Base-by-base conservation (phyloP, 495 filamentous ascomycete genomes). In the Aspergillus biplanus region DNA sequence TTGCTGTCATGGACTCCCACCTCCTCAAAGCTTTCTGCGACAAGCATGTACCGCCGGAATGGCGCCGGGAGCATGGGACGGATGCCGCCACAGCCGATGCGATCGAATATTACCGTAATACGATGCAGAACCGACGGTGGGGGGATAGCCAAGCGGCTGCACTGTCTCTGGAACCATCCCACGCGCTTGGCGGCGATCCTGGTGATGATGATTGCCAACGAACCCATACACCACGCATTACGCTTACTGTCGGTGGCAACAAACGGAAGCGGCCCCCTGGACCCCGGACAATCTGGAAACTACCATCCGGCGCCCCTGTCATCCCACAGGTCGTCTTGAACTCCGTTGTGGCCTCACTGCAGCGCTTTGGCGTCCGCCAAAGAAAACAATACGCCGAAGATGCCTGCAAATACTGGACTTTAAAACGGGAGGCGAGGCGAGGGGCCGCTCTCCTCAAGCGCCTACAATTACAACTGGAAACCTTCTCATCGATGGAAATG, bases 401-500 rank as follows among this genome's bases (percentile, higher is more conserved):
- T 70, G 90, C 90, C 2, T 97, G 93, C 78, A 92, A 91, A 64
- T 99, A 97, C 75, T 99, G 95, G 95, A 98, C 95, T 0, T 78
- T 98, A 56, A 99, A 99, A 75, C 85, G 95, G 42, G 95, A 99
- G 74, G 91, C 94, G 47, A 84, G 95, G 39, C 84, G 95, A 63
- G 95, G 95, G 34, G 95, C 95, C 15, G 91, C 94, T 16, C 80
- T 98, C 47, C 82, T 99, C 54, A 97, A 97, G 77, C 87, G 95
- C 42, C 81, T 98, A 8, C 95, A 99, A 70, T 75, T 97, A 35
- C 93, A 97, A 74, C 67, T 81, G 1, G 94, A 97, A 70, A 89
- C 91, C 0, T 99, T 98, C 73, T 92, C 93, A 0, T 95, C 92
- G 0, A 95, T 97, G 89, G 96, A 99, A 75, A 90, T 99, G 66